Percentiles rank a stretch among this genome's conserved stretches.
Conservation (phyloP, 805 yeast species). For the Hanseniaspora meyeri region DNA sequence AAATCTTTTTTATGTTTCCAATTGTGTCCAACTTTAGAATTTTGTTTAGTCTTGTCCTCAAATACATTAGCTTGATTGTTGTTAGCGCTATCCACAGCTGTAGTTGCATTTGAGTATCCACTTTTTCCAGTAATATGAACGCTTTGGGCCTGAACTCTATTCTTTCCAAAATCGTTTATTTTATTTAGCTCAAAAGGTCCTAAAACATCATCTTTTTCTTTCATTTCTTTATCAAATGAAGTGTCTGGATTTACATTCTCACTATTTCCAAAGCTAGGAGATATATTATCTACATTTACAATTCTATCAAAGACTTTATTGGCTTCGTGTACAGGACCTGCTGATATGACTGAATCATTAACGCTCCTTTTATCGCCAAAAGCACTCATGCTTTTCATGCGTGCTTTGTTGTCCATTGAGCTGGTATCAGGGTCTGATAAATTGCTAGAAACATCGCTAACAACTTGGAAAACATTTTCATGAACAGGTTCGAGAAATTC, state of each 20-base stretch:
- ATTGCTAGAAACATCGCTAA: neutral
- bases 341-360: neutral
- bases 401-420: neutral
- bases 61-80: neutral
- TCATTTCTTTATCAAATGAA: neutral
- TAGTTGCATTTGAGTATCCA: constrained; percentile 13
- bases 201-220: constrained; percentile 4
- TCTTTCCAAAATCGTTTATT: neutral
- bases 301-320: constrained; percentile 6
- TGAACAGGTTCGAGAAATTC: constrained; percentile 1
- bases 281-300: neutral
- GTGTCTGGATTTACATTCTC: neutral
- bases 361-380: neutral
- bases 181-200: neutral
- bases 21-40: too few relatives aligned
- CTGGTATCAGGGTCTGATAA: neutral
- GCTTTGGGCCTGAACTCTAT: neutral
- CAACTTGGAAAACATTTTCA: constrained; percentile 7
- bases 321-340: constrained; percentile 11
- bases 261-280: neutral
- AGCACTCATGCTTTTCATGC: constrained; percentile 4
- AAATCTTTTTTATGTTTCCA: constrained; percentile 1
- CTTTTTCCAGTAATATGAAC: constrained; percentile 3
- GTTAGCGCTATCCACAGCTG: constrained; percentile 13
- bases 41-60: neutral